These are phyloP conservation scores for Volvariella surrecta DNA, from an alignment of 1,284 basidiomycete species.

Conservation along the genomic window DNA sequence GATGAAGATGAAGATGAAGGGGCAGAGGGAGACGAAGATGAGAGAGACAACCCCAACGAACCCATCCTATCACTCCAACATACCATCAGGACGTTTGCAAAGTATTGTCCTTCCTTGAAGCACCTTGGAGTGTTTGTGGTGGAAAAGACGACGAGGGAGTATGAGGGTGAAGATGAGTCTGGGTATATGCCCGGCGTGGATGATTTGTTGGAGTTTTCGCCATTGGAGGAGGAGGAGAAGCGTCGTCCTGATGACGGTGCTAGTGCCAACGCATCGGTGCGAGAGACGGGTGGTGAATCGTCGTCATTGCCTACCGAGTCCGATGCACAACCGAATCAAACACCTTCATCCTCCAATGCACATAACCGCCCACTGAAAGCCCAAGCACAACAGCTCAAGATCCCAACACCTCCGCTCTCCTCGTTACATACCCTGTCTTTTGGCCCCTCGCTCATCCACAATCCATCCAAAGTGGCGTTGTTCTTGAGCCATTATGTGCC, in stretches of 20 bases:
- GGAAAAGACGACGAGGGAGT: constrained; percentile 16
- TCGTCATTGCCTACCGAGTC: not conserved
- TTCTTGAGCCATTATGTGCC: constrained; percentile 45
- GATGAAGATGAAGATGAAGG: not conserved
- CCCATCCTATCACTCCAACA: not conserved
- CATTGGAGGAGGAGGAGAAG: too few species aligned
- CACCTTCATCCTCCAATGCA: constrained; percentile 19
- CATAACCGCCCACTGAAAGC: constrained; percentile 6
- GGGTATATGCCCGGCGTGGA: not conserved
- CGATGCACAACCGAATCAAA: constrained; percentile 4
- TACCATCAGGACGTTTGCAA: constrained; percentile 30
- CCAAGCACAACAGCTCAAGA: not conserved
- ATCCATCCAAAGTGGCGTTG: constrained; percentile 35
- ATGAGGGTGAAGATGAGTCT: not conserved
- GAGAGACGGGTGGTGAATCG: constrained; percentile 9
- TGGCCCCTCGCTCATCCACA: constrained; percentile 38
- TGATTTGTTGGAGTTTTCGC: too few species aligned
- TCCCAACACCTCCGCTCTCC: constrained; percentile 24
- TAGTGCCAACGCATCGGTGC: not conserved
- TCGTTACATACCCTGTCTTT: constrained; percentile 32
- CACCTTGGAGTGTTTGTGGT: constrained; percentile 46
- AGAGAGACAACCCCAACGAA: not conserved
- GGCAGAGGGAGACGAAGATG: not conserved
- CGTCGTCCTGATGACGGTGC: too few species aligned
- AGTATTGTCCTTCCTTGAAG: constrained; percentile 40